These are phyloP conservation scores for Brasenia schreberi DNA, from an alignment of 164 flowering plant species.

Conservation along the genomic window DNA sequence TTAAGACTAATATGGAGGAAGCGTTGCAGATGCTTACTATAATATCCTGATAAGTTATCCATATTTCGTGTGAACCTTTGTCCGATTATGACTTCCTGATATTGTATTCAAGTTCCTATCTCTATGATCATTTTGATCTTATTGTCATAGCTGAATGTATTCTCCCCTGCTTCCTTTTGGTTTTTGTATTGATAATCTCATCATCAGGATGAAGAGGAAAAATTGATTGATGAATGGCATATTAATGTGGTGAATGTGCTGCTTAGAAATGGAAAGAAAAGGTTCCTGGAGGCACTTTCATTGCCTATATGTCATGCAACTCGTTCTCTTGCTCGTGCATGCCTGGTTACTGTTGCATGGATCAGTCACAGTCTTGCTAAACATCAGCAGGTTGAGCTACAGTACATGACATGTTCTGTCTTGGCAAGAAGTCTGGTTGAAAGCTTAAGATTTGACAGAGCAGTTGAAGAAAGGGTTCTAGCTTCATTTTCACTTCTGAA, in stretches of 20 bases:
- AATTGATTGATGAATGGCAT: conserved; percentile 32
- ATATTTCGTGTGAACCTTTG: background rate
- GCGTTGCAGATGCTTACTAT: too few species aligned
- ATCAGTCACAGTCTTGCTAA: conserved; percentile 24
- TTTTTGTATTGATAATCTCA: background rate
- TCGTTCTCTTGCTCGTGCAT: conserved; percentile 41
- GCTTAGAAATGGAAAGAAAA: conserved; percentile 29
- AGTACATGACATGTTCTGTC: conserved; percentile 21
- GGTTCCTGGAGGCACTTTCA: conserved; percentile 35
- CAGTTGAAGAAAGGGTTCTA: conserved; percentile 36
- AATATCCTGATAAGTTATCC: too few species aligned
- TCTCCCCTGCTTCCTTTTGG: background rate
- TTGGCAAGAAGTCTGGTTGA: conserved; percentile 29
- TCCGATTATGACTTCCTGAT: background rate
- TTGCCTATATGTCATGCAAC: conserved; percentile 31
- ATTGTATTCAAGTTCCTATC: background rate
- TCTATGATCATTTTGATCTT: background rate
- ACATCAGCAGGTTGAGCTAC: conserved; percentile 17
- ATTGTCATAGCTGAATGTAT: background rate
- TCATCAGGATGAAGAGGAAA: conserved; percentile 43
- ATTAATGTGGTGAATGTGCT: conserved; percentile 28
- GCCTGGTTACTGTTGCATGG: conserved; percentile 55
- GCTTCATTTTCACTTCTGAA: conserved; percentile 37
- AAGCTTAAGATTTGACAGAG: conserved; percentile 22
- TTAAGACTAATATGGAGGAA: too few species aligned